Percentiles rank a stretch among this genome's conserved stretches.
Conservation (phyloP, 2,329 filamentous ascomycete species). For the Fusarium concolor region DNA sequence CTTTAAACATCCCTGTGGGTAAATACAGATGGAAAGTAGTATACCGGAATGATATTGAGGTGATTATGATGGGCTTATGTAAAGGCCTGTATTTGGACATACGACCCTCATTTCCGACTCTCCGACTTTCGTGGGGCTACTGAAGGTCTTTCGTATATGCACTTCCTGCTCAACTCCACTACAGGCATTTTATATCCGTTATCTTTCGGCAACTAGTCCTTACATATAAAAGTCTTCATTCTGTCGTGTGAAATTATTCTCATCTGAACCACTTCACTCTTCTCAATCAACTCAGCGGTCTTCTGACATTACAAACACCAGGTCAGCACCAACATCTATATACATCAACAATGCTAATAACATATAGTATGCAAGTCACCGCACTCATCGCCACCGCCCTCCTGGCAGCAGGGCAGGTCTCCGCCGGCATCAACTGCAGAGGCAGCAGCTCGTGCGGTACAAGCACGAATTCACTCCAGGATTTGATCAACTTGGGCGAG, state of each 20-base stretch:
- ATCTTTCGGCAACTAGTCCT: background rate
- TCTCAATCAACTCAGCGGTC: background rate
- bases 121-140: no score
- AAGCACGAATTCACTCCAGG: no score
- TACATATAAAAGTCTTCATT: background rate
- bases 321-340: background rate
- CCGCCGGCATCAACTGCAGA: constrained; percentile 2
- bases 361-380: background rate
- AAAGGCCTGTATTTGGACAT: no score
- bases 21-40: no score
- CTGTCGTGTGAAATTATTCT: no score
- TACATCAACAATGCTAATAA: background rate
- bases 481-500: background rate
- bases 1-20: no score
- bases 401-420: background rate
- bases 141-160: background rate
- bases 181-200: background rate
- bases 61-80: no score
- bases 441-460: background rate
- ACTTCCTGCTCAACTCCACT: background rate
- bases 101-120: no score
- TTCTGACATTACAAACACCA: background rate
- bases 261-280: background rate
- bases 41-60: no score
- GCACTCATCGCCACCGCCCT: background rate